Evolutionary conservation across 2,329 filamentous ascomycete genomes (phyloP), one percentile per base, ranked within the genome.

Genomic region (Davidsoniella neocaledoniae): DNA sequence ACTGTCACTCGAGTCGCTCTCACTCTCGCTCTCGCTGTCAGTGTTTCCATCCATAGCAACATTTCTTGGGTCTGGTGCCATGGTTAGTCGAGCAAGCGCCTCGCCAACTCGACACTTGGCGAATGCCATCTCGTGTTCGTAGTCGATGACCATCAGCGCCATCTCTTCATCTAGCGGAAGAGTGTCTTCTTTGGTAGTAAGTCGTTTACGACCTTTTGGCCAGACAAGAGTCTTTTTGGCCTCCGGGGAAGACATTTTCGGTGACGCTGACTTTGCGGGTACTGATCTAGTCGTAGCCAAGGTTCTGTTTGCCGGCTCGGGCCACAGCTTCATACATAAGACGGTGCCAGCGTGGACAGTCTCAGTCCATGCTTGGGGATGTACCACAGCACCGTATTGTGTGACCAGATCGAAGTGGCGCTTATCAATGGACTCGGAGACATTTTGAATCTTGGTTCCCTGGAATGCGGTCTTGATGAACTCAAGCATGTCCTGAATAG

Each of bases 331-430:
- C 43, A 45, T 45, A 23, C 43, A 16, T 16, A 45, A 7, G 4
- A 45, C 25, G 5, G 43, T 45, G 9, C 43, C 43, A n/a, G 43
- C 19, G n/a, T 16, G 25, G 23, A 45, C 43, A 19, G 33, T 29
- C 3, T 45, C 23, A 5, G 14, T 10, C 43, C 43, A 45, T 4
- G 25, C 43, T 33, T 45, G 43, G 9, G 43, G 25, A 9, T 45
- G 43, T 12, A 45, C 25, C 7, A 45, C 43, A 8, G 26, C 43
- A 19, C 43, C 43, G n/a, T 45, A 45, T 33, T 45, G 43, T 29
- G 43, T 45, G 21, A 45, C n/a, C 23, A 45, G 19, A 33, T 45
- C 43, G 12, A 33, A 45, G 26, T 45, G 43, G 4, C 43, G 16
- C n/a, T 45, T 29, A 16, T 45, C 43, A 17, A 45, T 26, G 5